Conservation (phyloP, 2,329 filamentous ascomycete genomes). For the Xylaria sp. region DNA sequence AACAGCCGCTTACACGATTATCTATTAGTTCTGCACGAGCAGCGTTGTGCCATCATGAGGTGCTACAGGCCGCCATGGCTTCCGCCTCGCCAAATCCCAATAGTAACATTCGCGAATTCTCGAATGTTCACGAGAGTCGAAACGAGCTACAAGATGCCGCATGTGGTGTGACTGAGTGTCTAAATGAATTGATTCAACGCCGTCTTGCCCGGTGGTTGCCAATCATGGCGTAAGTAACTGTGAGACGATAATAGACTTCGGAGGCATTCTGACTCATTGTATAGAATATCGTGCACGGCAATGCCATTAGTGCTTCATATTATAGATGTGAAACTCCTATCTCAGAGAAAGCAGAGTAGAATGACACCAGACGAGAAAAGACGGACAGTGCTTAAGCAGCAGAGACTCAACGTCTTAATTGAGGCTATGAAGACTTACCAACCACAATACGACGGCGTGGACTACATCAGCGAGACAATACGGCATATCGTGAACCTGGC, state of each 20-base stretch:
- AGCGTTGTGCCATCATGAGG: slow-evolving; percentile 53
- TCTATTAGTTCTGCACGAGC: slow-evolving; percentile 48
- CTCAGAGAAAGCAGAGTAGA: slow-evolving; percentile 32
- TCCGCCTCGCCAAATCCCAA: slow-evolving; percentile 44
- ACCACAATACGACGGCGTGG: slow-evolving; percentile 52
- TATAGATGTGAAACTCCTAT: slow-evolving; percentile 46
- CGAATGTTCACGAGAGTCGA: slow-evolving; percentile 48
- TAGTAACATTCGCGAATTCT: slow-evolving; percentile 42
- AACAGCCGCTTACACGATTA: slow-evolving; percentile 1
- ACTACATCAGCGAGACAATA: slow-evolving; percentile 52
- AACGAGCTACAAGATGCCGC: slow-evolving; percentile 53
- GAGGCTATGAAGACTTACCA: slow-evolving; percentile 54
- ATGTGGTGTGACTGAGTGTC: slow-evolving; percentile 50
- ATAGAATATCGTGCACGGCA: slow-evolving; percentile 45
- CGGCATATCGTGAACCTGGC: slow-evolving; percentile 51
- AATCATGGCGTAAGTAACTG: slow-evolving; percentile 50
- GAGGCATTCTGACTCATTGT: not conserved
- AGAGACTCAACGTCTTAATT: slow-evolving; percentile 51
- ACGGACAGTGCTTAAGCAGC: slow-evolving; percentile 48
- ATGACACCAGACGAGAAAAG: slow-evolving; percentile 37
- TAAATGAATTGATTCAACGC: slow-evolving; percentile 54
- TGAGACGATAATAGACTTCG: not conserved
- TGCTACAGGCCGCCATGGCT: slow-evolving; percentile 51
- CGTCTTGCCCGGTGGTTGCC: slow-evolving; percentile 53
- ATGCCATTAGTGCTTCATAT: slow-evolving; percentile 46